Conservation (phyloP, 805 yeast genomes). For the Saccharomycopsis lassenensis region DNA sequence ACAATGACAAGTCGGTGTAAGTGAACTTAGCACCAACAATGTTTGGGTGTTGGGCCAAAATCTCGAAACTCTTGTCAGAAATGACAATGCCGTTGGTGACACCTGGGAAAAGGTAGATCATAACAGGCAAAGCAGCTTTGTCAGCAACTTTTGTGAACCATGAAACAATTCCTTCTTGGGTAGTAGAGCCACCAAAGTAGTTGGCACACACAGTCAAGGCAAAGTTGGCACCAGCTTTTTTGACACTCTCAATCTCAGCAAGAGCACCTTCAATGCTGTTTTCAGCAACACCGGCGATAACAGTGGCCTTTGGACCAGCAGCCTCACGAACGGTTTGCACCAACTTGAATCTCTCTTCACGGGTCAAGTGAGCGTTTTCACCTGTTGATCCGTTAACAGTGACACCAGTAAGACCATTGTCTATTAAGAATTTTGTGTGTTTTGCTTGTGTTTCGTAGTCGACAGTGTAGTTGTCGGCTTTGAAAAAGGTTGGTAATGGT, state of each 20-base stretch:
- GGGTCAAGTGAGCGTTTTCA: constrained; percentile 27
- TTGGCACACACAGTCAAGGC: constrained; percentile 27
- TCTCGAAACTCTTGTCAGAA: constrained; percentile 21
- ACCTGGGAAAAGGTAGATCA: constrained; percentile 30
- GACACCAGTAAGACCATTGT: constrained; percentile 26
- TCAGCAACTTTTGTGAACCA: constrained; percentile 26
- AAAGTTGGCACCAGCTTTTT: constrained; percentile 28
- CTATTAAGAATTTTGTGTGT: constrained; percentile 24
- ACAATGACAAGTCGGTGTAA: constrained; percentile 39
- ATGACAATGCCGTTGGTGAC: constrained; percentile 26
- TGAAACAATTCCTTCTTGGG: constrained; percentile 26
- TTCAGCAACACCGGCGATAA: constrained; percentile 28
- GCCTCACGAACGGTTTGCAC: constrained; percentile 24
- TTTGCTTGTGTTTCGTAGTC: constrained; percentile 24
- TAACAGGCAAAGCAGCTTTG: constrained; percentile 26
- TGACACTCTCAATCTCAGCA: constrained; percentile 21
- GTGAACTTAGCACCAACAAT: constrained; percentile 33
- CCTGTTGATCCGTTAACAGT: constrained; percentile 33
- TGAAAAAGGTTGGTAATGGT: constrained; percentile 46
- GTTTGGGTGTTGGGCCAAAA: constrained; percentile 25
- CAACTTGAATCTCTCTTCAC: constrained; percentile 25
- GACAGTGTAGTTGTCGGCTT: constrained; percentile 27
- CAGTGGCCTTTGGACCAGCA: constrained; percentile 25
- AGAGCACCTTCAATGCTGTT: constrained; percentile 23
- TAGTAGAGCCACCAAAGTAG: constrained; percentile 26